Evolutionary conservation across 768 basidiomycete species (phyloP).

Genomic region (Russula earlei): DNA sequence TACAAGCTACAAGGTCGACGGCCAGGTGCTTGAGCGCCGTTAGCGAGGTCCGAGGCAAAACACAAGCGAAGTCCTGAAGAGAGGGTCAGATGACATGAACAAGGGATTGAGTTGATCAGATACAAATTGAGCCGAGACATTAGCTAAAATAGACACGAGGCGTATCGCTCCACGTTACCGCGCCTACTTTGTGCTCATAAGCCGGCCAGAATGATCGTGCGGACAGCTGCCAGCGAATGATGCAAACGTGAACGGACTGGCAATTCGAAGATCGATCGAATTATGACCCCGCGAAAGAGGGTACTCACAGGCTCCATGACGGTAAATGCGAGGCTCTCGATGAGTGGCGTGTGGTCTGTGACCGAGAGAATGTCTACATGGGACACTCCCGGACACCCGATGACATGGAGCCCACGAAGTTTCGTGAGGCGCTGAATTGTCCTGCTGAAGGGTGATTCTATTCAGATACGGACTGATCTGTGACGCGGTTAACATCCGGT

Average conservation of each 20-base stretch:
- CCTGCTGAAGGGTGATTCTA: constrained; percentile 37
- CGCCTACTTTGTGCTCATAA: not conserved
- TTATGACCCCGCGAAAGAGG: not conserved
- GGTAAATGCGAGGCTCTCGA: constrained; percentile 55
- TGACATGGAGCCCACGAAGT: constrained; percentile 49
- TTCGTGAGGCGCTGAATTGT: constrained; percentile 42
- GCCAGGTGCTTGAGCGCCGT: constrained; percentile 41
- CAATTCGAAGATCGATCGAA: not conserved
- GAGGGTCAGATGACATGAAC: constrained; percentile 30
- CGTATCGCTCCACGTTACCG: not conserved
- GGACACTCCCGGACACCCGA: constrained; percentile 49
- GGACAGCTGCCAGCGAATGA: not conserved
- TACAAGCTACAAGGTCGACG: constrained; percentile 37
- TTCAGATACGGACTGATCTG: constrained; percentile 53
- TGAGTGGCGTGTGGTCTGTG: constrained; percentile 38
- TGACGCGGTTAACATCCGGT: constrained; percentile 1
- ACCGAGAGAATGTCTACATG: constrained; percentile 41
- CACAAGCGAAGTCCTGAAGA: constrained; percentile 17
- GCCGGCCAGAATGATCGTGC: not conserved
- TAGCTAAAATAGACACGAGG: not conserved
- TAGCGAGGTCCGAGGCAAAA: constrained; percentile 28
- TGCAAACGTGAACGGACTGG: not conserved
- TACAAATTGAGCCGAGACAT: not conserved
- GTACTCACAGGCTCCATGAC: constrained; percentile 47
- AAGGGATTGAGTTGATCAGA: constrained; percentile 4